Base-by-base conservation (phyloP, 352 stramenopile species). In the Bremia lactucae region DNA sequence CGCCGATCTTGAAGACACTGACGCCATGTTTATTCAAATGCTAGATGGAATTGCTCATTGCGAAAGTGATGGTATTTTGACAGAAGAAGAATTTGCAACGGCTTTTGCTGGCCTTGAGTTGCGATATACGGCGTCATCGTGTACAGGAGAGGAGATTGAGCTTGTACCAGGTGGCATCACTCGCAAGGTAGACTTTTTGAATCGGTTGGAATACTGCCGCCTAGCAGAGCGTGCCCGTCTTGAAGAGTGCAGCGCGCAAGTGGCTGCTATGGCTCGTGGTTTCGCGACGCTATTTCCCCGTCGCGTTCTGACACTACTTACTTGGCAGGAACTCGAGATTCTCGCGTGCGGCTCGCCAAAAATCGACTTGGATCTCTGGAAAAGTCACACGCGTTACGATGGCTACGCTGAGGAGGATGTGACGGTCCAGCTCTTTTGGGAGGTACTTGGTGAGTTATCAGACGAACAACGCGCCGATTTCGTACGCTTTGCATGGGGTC, bases 401-500 rank as follows among this genome's bases (percentile, higher is more conserved):
- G 85, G 81, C 29, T 88, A 95, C 62, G 68, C 56, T 15, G 78
- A 93, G 31, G 68, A 76, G 13, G 79, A 93, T 52, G 60, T 81
- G 18, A 82, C 82, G 0, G 81, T 97, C 16, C 37, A 65, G 56
- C 58, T 94, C 10, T 96, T 97, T 55, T 96, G 87, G 89, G 69
- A 90, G 16, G 74, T 81, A 9, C 78, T 97, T 51, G 65, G 46
- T 4, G 75, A 80, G 26, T 96, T 97, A 51, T 72, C 63, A 2
- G 78, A 96, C 46, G 77, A 91, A 33, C 84, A 96, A 52, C 72
- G 83, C 5, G 79, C 81, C 11, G 73, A 92, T 41, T 96, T 96
- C 49, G 73, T 97, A 22, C 83, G 92, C 10, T 98, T 98, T 47
- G 86, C 87, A 18, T 98, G 93, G 93, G 93, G 92, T 1, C 71